Evolutionary conservation across 139 green algal species (phyloP).

Genomic region (Micromonas commoda): DNA sequence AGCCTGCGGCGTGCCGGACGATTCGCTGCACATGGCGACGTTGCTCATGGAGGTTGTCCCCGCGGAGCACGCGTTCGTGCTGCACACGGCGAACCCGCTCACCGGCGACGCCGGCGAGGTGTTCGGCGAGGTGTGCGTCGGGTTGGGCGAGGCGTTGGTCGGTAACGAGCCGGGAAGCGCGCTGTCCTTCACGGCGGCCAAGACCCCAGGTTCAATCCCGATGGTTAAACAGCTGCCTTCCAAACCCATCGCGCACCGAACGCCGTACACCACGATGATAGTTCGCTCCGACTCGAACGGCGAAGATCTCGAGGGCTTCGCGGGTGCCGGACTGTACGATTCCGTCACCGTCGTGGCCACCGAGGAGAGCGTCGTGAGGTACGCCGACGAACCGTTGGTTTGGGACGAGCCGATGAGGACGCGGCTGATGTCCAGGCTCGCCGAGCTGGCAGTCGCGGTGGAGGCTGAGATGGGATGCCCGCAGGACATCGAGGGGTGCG

Average conservation of each 20-base stretch:
- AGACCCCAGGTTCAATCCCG: conserved; percentile 24
- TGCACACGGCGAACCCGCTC: conserved; percentile 82
- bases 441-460: conserved; percentile 43
- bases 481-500: conserved; percentile 78
- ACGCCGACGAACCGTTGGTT: conserved; percentile 57
- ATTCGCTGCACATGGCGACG: conserved; percentile 62
- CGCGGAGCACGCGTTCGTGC: conserved; percentile 81
- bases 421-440: conserved; percentile 41
- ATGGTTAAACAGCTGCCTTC: conserved; percentile 5
- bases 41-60: conserved; percentile 58
- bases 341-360: conserved; percentile 45
- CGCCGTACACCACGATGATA: conserved; percentile 50
- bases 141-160: conserved; percentile 61
- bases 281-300: conserved; percentile 88
- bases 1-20: conserved; percentile 56
- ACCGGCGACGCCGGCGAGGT: conserved; percentile 39
- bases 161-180: conserved; percentile 52
- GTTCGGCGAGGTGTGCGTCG: conserved; percentile 39
- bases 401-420: conserved; percentile 47
- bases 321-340: conserved; percentile 56
- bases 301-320: conserved; percentile 80
- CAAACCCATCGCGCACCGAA: conserved; percentile 11
- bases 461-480: conserved; percentile 36
- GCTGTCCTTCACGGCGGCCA: conserved; percentile 41
- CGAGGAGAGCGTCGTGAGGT: conserved; percentile 44